Conservation (phyloP, 2,329 filamentous ascomycete species). For the Blastomyces parvus region DNA sequence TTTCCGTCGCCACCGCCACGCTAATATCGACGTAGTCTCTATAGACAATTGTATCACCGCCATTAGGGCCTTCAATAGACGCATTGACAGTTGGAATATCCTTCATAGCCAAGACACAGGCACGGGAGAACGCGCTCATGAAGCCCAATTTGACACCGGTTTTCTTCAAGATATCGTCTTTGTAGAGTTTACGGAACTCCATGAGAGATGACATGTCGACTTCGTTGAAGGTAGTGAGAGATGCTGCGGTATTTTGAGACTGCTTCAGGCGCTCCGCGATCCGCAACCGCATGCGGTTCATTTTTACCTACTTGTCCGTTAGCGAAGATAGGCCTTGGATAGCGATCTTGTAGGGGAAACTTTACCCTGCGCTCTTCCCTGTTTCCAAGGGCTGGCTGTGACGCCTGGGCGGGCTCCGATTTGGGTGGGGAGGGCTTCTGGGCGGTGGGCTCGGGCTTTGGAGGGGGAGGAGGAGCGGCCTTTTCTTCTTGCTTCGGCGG, state of each 20-base stretch:
- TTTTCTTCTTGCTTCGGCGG: constrained; percentile 26
- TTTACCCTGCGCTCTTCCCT: constrained; percentile 78
- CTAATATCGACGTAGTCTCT: constrained; percentile 97
- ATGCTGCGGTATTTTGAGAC: constrained; percentile 96
- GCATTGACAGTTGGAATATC: constrained; percentile 93
- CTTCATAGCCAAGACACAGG: constrained; percentile 82
- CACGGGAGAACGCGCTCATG: constrained; percentile 95
- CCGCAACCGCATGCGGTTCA: constrained; percentile 98
- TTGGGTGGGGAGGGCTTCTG: constrained; percentile 13
- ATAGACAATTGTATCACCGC: constrained; percentile 96
- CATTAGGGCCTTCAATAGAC: constrained; percentile 89
- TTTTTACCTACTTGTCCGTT: constrained; percentile 64
- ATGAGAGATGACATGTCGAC: constrained; percentile 98
- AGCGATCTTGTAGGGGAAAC: neutral
- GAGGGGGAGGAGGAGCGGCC: constrained; percentile 30
- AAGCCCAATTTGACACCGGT: constrained; percentile 97
- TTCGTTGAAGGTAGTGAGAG: constrained; percentile 96
- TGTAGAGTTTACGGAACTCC: constrained; percentile 95
- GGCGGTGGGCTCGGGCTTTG: constrained; percentile 21
- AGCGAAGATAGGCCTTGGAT: neutral
- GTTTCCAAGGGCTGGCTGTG: constrained; percentile 48
- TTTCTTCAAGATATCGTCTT: constrained; percentile 92
- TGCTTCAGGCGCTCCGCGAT: constrained; percentile 98
- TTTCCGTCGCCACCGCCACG: constrained; percentile 93
- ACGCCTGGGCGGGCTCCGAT: constrained; percentile 16